Conservation (phyloP, 768 basidiomycete species). For the Hirschioporus abietinus region DNA sequence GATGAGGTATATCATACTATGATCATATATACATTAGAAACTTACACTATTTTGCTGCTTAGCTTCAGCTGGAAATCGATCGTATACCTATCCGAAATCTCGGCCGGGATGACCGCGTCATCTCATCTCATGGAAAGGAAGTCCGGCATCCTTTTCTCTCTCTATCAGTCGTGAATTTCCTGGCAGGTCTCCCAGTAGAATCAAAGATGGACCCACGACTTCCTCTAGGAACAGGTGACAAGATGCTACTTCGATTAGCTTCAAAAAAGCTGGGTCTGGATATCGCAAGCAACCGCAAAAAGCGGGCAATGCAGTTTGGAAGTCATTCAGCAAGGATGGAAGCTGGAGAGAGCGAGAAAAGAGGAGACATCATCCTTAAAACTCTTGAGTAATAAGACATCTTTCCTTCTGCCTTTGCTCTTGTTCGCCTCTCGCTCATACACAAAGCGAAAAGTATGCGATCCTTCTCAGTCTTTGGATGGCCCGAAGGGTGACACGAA, state of each 20-base stretch:
- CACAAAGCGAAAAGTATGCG: too few species aligned
- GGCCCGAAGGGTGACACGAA: too few species aligned
- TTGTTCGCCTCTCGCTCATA: too few species aligned
- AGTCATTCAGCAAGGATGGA: constrained; percentile 83
- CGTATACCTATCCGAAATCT: constrained; percentile 87
- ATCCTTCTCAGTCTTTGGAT: too few species aligned
- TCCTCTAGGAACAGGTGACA: constrained; percentile 81
- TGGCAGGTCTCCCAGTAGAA: constrained; percentile 76
- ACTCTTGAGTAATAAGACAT: neutral
- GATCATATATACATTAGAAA: neutral
- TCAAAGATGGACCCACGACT: constrained; percentile 75
- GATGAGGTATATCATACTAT: constrained; percentile 53
- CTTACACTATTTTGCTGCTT: constrained; percentile 10
- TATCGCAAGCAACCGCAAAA: constrained; percentile 72
- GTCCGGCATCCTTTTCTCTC: constrained; percentile 89
- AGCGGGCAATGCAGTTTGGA: constrained; percentile 97
- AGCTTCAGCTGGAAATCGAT: constrained; percentile 88
- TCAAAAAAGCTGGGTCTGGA: constrained; percentile 69
- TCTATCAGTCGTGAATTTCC: constrained; percentile 67
- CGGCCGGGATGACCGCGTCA: constrained; percentile 90
- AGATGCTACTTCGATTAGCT: constrained; percentile 73
- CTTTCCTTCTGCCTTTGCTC: neutral
- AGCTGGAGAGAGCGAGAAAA: constrained; percentile 41
- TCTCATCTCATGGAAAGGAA: constrained; percentile 90
- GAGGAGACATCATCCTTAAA: constrained; percentile 36